phyloP scores from a whole-genome alignment of 768 basidiomycete species.

The Mycena polygramma region DNA sequence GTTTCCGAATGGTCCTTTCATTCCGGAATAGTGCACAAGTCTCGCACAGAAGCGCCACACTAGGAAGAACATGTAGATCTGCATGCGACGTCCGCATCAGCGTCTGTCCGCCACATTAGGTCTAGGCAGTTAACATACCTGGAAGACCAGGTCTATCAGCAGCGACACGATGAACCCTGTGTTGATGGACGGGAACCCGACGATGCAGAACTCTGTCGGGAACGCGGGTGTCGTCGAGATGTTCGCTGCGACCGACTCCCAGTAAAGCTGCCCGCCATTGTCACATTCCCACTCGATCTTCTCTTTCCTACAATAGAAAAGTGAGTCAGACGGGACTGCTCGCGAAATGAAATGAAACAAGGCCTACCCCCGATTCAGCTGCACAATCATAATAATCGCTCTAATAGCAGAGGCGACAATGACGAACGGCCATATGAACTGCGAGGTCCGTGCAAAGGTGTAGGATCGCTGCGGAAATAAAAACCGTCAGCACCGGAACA shows the following conservation, averaged over 20 bases:
- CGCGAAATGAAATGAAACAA: constrained; percentile 39
- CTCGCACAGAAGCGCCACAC: constrained; percentile 81
- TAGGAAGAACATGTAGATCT: constrained; percentile 85
- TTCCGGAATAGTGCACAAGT: constrained; percentile 72
- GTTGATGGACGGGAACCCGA: constrained; percentile 72
- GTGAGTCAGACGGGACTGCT: constrained; percentile 39
- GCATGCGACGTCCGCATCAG: constrained; percentile 25
- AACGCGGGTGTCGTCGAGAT: constrained; percentile 57
- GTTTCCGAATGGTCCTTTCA: constrained; percentile 75
- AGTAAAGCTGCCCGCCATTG: constrained; percentile 77
- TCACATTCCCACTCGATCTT: constrained; percentile 81
- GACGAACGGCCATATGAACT: constrained; percentile 79
- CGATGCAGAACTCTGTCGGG: constrained; percentile 68
- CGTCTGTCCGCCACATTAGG: constrained; percentile 34
- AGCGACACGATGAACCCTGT: constrained; percentile 75
- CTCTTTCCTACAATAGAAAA: constrained; percentile 60
- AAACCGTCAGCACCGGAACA: constrained; percentile 31
- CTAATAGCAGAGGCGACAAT: constrained; percentile 75
- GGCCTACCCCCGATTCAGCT: constrained; percentile 74
- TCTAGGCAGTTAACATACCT: constrained; percentile 57
- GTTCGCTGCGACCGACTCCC: constrained; percentile 56
- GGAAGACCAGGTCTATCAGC: constrained; percentile 74
- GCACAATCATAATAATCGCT: constrained; percentile 79
- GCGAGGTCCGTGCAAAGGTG: constrained; percentile 73
- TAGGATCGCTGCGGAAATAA: constrained; percentile 69